Evolutionary conservation across 805 yeast genomes (phyloP), one percentile per base, ranked within the genome.

Genomic region (Trichomonascus vanleenenianus): DNA sequence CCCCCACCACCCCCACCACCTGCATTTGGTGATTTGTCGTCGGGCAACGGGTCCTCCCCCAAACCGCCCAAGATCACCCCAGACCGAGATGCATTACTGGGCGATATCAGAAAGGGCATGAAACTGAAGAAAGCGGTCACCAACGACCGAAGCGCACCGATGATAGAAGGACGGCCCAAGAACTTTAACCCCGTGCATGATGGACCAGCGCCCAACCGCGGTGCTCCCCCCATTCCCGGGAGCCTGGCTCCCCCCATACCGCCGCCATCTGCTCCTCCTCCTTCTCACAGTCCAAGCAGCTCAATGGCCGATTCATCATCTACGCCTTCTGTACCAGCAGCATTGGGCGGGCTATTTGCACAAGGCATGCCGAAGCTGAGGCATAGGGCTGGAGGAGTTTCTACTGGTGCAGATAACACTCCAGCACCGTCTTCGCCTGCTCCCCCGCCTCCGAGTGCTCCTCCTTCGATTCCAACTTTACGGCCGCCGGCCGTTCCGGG

Each of bases 291-390:
- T 4, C 39, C 20, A 54, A 42, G 63, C 61, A 3, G 64, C 61
- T 2, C 67, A 66, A 10, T 64, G 62, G 46, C 40, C 61, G 5
- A 10, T 16, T 14, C 12, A 14, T 12, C 36, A 15, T 22, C 40
- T 8, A 12, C 42, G 35, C 63, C 63, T 37, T 65, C 62, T 18
- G 45, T 44, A 10, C 45, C 52, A 9, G 46, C 42, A 15, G 78
- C 69, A 56, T 64, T 81, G 53, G 86, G 84, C 14, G 83, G 79
- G 43, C 70, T 82, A 12, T 80, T 82, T 63, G 87, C 93, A 2
- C 85, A 83, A 4, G 94, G 94, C 1, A 72, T 85, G 63, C 93
- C 94, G 6, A 82, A 82, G 56, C 68, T 85, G 50, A 78, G 75
- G 47, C 75, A 74, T 48, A 57, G 71, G 32, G 62, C 57, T n/a